phyloP scores from a whole-genome alignment of 1,284 basidiomycete genomes.

The Fistulina hepatica region DNA sequence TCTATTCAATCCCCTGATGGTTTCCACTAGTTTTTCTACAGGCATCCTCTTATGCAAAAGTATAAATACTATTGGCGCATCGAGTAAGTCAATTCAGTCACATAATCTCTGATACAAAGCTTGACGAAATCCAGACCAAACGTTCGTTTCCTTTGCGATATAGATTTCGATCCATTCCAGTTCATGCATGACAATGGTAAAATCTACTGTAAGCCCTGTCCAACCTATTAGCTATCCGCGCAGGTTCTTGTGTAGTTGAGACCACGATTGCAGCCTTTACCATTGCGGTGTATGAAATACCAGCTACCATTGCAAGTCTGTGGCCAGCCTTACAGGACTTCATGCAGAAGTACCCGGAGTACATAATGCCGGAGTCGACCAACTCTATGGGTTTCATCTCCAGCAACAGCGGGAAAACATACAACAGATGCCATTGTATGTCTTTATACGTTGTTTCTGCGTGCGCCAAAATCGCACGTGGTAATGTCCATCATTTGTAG shows the following conservation, averaged over 20 bases:
- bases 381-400: constrained; percentile 59
- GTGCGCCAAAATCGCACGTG: not conserved
- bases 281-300: constrained; percentile 67
- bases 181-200: constrained; percentile 84
- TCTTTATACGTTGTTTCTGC: constrained; percentile 7
- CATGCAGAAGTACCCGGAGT: constrained; percentile 10
- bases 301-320: constrained; percentile 62
- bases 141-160: constrained; percentile 79
- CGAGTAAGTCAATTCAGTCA: constrained; percentile 7
- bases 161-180: constrained; percentile 83
- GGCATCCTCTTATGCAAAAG: constrained; percentile 66
- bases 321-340: constrained; percentile 49
- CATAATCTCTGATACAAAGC: not conserved
- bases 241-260: too few species aligned
- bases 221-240: too few species aligned
- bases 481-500: constrained; percentile 20
- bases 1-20: constrained; percentile 1
- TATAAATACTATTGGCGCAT: constrained; percentile 88
- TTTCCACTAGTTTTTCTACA: constrained; percentile 68
- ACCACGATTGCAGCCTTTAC: constrained; percentile 43
- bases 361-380: constrained; percentile 19
- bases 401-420: constrained; percentile 48
- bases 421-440: constrained; percentile 65
- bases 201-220: constrained; percentile 53
- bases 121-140: constrained; percentile 42